Evolutionary conservation across 768 basidiomycete genomes (phyloP), one percentile per base, ranked within the genome.

Genomic region (Phaeotremella skinneri): DNA sequence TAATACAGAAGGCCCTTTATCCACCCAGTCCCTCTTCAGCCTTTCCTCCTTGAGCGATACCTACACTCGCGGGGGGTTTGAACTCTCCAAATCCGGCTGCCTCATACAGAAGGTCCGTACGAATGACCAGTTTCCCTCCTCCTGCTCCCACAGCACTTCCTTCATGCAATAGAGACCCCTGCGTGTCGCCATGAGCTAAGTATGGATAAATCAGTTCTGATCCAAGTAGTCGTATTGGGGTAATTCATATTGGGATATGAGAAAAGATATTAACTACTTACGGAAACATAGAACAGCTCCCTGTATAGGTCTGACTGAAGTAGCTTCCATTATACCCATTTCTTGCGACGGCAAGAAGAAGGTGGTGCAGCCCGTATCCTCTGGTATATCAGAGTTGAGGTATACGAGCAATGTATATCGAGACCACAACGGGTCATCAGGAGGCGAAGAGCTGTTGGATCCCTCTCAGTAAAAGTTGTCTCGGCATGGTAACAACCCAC

Each of bases 241-340:
- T 21, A 45, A 50, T 5, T 5, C 5, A 26, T 6, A 52, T 26
- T 30, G 16, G 31, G 27, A 31, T 3, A 21, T 20, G 23, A 31
- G 23, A 50, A 13, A 25, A 34, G n/a, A 7, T 7, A 37, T 37
- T 7, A 7, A 23, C 5, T 0, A 75, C 67, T 69, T 59, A 59
- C 81, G 82, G 72, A 84, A 84, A 39, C 82, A 79, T 34, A 81
- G 77, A 0, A 82, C 81, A 2, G 81, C 80, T 0, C 83, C 83
- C 2, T 79, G 77, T 14, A 80, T 68, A 0, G 83, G 83, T 52
- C 78, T 76, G 17, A 84, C 80, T 1, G 81, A 80, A 21, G 79
- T 78, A 17, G 83, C 81, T 55, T 82, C 79, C 42, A 84, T 77
- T 7, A 80, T 71, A 16, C 81, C 81, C 13, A 76, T 76, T 0